phyloP scores from a whole-genome alignment of 208 protist species.

The Trypanosoma caninum region DNA sequence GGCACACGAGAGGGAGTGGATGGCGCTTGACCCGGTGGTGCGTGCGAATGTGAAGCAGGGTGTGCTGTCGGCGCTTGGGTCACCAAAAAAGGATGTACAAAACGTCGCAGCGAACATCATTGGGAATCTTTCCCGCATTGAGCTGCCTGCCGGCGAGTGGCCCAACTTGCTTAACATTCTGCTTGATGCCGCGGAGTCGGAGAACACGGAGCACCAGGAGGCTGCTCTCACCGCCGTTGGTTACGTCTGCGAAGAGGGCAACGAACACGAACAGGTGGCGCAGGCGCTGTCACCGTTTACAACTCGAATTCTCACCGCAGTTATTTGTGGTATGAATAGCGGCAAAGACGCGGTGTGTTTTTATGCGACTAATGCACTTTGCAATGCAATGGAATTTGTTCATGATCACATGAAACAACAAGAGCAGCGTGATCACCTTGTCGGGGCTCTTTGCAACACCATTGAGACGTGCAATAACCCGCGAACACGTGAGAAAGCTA shows the following conservation, averaged over 20 bases:
- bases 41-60: slow-evolving; percentile 65
- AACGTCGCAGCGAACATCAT: slow-evolving; percentile 93
- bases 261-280: slow-evolving; percentile 63
- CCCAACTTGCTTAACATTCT: slow-evolving; percentile 88
- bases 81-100: slow-evolving; percentile 74
- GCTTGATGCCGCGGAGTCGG: slow-evolving; percentile 48
- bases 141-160: slow-evolving; percentile 94
- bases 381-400: slow-evolving; percentile 96
- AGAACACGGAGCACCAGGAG: slow-evolving; percentile 80
- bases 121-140: slow-evolving; percentile 94
- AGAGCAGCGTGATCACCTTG: slow-evolving; percentile 88
- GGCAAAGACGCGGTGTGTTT: slow-evolving; percentile 76
- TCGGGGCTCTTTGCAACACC: slow-evolving; percentile 86
- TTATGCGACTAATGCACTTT: slow-evolving; percentile 91
- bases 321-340: slow-evolving; percentile 89
- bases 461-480: slow-evolving; percentile 28
- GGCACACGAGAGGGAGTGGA: slow-evolving; percentile 66
- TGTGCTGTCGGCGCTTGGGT: slow-evolving; percentile 80
- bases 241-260: slow-evolving; percentile 96
- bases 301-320: slow-evolving; percentile 87
- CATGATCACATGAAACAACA: slow-evolving; percentile 92
- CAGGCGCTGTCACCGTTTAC: slow-evolving; percentile 63
- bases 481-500: slow-evolving; percentile 80
- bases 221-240: slow-evolving; percentile 94
- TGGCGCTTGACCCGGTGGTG: slow-evolving; percentile 42